phyloP scores from a whole-genome alignment of 331 rosid genomes.

The Acacia concinna region DNA sequence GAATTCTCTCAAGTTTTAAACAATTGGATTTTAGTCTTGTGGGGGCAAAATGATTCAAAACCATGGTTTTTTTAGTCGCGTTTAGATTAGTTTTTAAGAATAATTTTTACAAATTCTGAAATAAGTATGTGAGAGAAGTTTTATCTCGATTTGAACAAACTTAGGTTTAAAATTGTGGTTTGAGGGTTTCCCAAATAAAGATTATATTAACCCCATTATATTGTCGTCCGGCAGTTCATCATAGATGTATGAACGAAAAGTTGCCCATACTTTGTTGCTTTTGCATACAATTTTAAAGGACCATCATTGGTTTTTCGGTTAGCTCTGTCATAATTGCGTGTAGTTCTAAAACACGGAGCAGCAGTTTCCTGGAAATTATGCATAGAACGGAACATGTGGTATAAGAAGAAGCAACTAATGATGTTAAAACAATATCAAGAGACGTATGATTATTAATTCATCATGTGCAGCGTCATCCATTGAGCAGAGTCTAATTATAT shows the following conservation, averaged over 20 bases:
- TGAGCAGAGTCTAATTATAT: background rate
- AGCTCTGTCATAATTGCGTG: background rate
- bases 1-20: too few species aligned
- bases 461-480: background rate
- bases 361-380: background rate
- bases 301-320: background rate
- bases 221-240: background rate
- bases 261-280: background rate
- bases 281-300: background rate
- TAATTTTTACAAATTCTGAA: too few species aligned
- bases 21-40: too few species aligned
- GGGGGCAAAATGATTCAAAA: too few species aligned
- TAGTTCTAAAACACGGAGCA: background rate
- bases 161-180: too few species aligned
- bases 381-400: background rate
- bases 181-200: too few species aligned
- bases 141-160: too few species aligned
- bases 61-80: too few species aligned
- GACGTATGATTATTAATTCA: background rate
- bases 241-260: background rate
- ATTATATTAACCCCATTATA: too few species aligned
- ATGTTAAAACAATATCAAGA: background rate
- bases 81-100: too few species aligned
- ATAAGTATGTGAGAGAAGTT: too few species aligned
- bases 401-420: background rate